phyloP scores from a whole-genome alignment of 768 basidiomycete species.

The Lentinula edodes region DNA sequence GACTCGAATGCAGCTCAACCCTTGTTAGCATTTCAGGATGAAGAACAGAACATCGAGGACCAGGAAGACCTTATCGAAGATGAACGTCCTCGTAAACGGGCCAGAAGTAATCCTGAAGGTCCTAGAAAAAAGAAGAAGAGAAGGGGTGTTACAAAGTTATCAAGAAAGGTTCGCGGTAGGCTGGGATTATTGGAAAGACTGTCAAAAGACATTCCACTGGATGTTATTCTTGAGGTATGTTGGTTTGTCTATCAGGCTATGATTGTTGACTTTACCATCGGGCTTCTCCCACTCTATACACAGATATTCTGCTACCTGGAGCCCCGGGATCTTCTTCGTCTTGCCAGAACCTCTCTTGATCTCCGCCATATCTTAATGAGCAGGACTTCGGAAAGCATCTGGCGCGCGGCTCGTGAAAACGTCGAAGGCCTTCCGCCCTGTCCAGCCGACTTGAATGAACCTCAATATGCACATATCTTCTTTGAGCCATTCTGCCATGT shows the following conservation, averaged over 20 bases:
- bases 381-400: conserved; percentile 38
- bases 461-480: conserved; percentile 43
- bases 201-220: not conserved
- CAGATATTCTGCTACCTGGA: conserved; percentile 50
- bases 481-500: conserved; percentile 53
- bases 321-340: conserved; percentile 45
- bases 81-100: no score
- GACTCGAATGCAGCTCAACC: no score
- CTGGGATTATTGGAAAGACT: not conserved
- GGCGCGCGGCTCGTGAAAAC: conserved; percentile 39
- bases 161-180: conserved; percentile 1
- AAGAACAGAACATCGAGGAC: not conserved
- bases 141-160: not conserved
- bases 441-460: conserved; percentile 36
- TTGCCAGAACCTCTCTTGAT: conserved; percentile 44
- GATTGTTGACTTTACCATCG: no score
- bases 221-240: conserved; percentile 1
- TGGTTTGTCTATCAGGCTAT: no score
- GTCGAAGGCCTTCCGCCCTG: conserved; percentile 32
- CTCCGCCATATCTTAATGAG: conserved; percentile 45
- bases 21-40: not conserved
- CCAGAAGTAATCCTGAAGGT: no score
- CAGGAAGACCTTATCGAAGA: no score
- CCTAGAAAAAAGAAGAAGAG: no score
- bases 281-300: not conserved